Evolutionary conservation across 2,329 filamentous ascomycete species (phyloP).

Genomic region (Fusarium cicatricum): DNA sequence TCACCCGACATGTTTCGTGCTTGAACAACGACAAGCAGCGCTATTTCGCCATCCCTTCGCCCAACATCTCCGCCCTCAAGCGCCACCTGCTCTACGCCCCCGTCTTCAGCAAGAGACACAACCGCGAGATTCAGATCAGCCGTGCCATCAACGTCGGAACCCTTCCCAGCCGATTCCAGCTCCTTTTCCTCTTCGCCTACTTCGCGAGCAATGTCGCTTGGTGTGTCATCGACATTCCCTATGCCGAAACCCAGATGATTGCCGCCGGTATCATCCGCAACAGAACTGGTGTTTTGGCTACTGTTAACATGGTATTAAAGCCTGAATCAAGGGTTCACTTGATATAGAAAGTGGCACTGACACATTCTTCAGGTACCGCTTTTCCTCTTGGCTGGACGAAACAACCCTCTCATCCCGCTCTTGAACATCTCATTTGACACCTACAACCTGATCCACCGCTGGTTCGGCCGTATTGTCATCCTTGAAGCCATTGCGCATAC

Average conservation of each 20-base stretch:
- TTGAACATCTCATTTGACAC: constrained; percentile 82
- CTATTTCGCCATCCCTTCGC: constrained; percentile 73
- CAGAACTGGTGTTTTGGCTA: constrained; percentile 73
- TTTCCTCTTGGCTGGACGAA: constrained; percentile 77
- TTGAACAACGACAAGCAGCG: constrained; percentile 81
- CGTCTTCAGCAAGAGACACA: constrained; percentile 68
- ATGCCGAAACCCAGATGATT: constrained; percentile 51
- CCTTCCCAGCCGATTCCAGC: constrained; percentile 68
- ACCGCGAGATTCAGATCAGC: constrained; percentile 68
- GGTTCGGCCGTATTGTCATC: constrained; percentile 79
- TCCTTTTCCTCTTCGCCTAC: constrained; percentile 63
- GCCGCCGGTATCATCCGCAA: constrained; percentile 66
- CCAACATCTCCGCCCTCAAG: constrained; percentile 67
- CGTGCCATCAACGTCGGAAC: constrained; percentile 65
- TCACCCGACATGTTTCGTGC: constrained; percentile 77
- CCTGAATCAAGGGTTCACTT: no score
- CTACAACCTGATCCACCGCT: constrained; percentile 82
- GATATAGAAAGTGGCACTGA: neutral
- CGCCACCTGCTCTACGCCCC: constrained; percentile 78
- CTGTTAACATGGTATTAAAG: constrained; percentile 74
- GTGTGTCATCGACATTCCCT: constrained; percentile 73
- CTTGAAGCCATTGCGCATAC: constrained; percentile 74
- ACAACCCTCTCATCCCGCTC: constrained; percentile 78
- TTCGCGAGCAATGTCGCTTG: constrained; percentile 68
- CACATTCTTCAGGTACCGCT: constrained; percentile 61